Conservation (phyloP, 257 asterid species). For the Knoxia roxburghii region DNA sequence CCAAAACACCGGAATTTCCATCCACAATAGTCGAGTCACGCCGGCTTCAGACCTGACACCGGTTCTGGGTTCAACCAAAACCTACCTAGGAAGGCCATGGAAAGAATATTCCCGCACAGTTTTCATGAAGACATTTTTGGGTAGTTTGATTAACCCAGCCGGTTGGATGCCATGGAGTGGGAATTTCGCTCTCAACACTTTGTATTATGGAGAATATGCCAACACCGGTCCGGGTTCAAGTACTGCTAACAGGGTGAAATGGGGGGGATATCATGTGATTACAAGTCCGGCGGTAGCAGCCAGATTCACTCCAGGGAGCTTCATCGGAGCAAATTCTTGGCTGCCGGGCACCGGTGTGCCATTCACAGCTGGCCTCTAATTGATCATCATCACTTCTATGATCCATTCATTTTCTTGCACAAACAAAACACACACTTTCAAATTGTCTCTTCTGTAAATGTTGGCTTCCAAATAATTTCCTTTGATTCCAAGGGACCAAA, state of each 20-base stretch:
- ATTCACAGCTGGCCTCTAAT: slow-evolving; percentile 59
- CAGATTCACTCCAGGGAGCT: slow-evolving; percentile 53
- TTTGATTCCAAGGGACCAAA: not conserved
- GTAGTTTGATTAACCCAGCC: slow-evolving; percentile 49
- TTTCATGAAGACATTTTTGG: slow-evolving; percentile 56
- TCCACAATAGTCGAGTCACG: slow-evolving; percentile 52
- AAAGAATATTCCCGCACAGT: slow-evolving; percentile 63
- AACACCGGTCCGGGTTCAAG: slow-evolving; percentile 84
- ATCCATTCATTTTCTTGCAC: not conserved
- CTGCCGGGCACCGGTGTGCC: slow-evolving; percentile 66
- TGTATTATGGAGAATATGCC: slow-evolving; percentile 76
- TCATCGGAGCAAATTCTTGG: slow-evolving; percentile 78
- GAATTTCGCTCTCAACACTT: slow-evolving; percentile 56
- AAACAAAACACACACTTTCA: no score
- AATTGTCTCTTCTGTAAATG: no score
- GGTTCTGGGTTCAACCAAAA: slow-evolving; percentile 48
- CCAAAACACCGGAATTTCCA: slow-evolving; percentile 77
- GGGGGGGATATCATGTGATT: slow-evolving; percentile 82
- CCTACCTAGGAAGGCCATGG: slow-evolving; percentile 94
- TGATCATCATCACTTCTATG: not conserved
- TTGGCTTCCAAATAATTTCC: no score
- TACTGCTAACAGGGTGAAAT: slow-evolving; percentile 56
- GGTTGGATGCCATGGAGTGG: slow-evolving; percentile 98
- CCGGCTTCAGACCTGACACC: slow-evolving; percentile 58
- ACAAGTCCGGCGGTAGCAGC: slow-evolving; percentile 67